Evolutionary conservation across 169 alveolate genomes (phyloP).

Genomic region (Eimeria maxima): DNA sequence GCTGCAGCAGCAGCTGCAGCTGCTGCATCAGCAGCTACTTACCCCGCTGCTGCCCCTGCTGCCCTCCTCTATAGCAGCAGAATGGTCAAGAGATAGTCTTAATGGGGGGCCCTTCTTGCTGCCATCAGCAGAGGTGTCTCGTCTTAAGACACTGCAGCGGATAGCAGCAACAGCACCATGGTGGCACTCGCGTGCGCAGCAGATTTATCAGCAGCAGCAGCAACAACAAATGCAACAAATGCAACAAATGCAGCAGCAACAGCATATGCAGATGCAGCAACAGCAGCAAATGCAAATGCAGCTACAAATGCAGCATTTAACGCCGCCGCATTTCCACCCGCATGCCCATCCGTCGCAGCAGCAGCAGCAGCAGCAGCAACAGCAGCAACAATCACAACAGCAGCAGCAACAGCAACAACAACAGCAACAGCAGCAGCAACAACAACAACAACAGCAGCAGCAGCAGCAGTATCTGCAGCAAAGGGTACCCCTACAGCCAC

Average conservation of each 20-base stretch:
- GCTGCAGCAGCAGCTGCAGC: conserved; percentile 36
- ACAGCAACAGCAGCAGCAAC: background rate
- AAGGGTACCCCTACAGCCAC: conserved; percentile 70
- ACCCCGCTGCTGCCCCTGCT: conserved; percentile 68
- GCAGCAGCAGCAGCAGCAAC: background rate
- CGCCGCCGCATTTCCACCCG: background rate
- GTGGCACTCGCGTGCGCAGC: conserved; percentile 53
- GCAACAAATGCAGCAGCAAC: background rate
- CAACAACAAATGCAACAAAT: conserved; percentile 3
- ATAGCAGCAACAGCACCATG: conserved; percentile 71
- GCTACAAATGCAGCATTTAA: too few species aligned
- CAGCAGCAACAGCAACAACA: background rate
- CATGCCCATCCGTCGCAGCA: background rate
- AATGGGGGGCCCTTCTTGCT: conserved; percentile 51
- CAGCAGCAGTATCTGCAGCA: conserved; percentile 42
- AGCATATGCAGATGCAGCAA: background rate
- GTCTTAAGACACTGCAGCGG: conserved; percentile 28
- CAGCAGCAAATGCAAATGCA: background rate
- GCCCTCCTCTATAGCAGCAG: conserved; percentile 34
- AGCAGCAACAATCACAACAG: background rate
- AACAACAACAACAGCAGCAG: conserved; percentile 10
- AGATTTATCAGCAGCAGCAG: conserved; percentile 36
- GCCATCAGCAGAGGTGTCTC: conserved; percentile 64
- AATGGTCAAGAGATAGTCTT: background rate
- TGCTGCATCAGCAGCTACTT: conserved; percentile 35